Base-by-base conservation (phyloP, 2,329 filamentous ascomycete genomes). In the Microsporum ferrugineum region DNA sequence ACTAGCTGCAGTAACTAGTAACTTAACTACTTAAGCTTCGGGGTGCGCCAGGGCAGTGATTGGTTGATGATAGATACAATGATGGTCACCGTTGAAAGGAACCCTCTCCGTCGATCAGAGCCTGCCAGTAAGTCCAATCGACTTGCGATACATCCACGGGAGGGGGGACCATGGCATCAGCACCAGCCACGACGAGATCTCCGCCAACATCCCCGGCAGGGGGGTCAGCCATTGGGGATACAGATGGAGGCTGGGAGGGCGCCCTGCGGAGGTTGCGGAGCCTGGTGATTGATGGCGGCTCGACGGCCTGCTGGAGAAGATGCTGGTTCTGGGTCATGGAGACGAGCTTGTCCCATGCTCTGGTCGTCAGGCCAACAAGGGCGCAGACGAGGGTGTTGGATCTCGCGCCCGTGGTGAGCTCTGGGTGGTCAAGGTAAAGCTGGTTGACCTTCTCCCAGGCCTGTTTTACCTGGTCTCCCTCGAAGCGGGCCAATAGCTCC, bases 401-500 rank as follows among this genome's bases (percentile, higher is more conserved):
- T 23, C 39, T 43, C 14, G 39, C 39, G 10, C 14, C 39, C 5
- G 39, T 43, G 39, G 17, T 43, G 39, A 43, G n/a, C 39, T 43
- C 39, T n/a, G 39, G 39, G 39, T 43, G 39, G 39, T 43, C 39
- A 2, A n/a, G 14, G 14, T 43, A 43, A n/a, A 43, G 39, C 39
- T 43, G 39, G 14, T 43, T 43, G 39, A 43, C 39, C 17, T n/a
- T 4, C 39, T 43, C 66, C 79, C 79, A 81, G 0, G 73, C 76
- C 33, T 68, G 58, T 31, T 69, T 67, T 7, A 64, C 66, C n/a
- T 76, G 65, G 38, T 71, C 69, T 12, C 69, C 71, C 8, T 73
- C 59, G 6, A 72, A 67, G 58, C 71, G 71, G 34, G 69, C 68
- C n/a, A 71, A 65, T 1, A 75, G 67, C 55, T 75, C 72, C 64